Evolutionary conservation across 305 asterid species (phyloP).

Genomic region (Fraxinus platypoda): DNA sequence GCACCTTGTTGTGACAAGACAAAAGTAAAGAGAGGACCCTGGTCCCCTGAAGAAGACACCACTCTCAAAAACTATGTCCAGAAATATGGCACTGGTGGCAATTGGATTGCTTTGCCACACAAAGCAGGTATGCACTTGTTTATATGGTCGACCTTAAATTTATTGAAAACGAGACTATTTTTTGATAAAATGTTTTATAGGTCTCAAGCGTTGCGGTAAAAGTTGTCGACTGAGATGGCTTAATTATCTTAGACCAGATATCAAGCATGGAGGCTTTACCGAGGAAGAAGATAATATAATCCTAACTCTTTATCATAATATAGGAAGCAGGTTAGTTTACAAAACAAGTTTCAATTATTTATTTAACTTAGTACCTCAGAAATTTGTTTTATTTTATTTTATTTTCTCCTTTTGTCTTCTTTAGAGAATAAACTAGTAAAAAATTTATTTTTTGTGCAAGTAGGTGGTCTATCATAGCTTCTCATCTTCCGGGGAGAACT

Average conservation of each 20-base stretch:
- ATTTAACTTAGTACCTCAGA: not conserved
- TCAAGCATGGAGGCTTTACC: constrained; percentile 72
- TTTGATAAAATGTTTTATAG: constrained; percentile 21
- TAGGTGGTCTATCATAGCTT: constrained; percentile 81
- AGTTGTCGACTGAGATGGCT: constrained; percentile 82
- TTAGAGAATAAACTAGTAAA: not conserved
- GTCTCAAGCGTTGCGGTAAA: constrained; percentile 68
- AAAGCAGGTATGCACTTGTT: constrained; percentile 41
- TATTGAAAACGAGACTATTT: not conserved
- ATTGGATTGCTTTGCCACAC: constrained; percentile 59
- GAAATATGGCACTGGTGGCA: constrained; percentile 44
- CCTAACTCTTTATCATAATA: constrained; percentile 39
- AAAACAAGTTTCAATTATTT: not conserved
- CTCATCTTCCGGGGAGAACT: constrained; percentile 61
- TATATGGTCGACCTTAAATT: not conserved
- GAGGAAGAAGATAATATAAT: constrained; percentile 61
- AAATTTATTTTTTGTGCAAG: not conserved
- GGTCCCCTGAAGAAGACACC: constrained; percentile 60
- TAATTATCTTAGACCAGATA: constrained; percentile 69
- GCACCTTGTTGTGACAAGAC: constrained; percentile 64
- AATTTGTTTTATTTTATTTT: not conserved
- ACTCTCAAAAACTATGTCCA: constrained; percentile 39
- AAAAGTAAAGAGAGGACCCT: constrained; percentile 58
- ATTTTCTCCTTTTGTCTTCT: not conserved
- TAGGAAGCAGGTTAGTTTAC: constrained; percentile 64